A percentile compares a stretch with the other conserved stretches of the same genome.
These are phyloP conservation scores for Solanum sejunctum DNA, from an alignment of 257 asterid species.

Conservation along the genomic window DNA sequence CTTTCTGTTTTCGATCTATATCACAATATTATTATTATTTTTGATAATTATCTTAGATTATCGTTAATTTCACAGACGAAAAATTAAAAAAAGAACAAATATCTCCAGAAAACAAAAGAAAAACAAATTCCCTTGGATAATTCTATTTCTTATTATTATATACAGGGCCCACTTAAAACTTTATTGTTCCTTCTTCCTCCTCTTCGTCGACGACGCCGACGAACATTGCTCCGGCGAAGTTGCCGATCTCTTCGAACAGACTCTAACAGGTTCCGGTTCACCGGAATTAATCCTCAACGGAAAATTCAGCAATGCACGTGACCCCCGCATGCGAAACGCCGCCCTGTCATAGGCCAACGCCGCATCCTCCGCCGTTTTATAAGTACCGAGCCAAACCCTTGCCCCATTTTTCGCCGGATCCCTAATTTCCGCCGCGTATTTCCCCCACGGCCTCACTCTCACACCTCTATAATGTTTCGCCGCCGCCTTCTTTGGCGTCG, in stretches of 20 bases:
- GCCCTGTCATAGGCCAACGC: slow-evolving; percentile 37
- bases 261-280: slow-evolving; percentile 32
- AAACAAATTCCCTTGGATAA: neutral
- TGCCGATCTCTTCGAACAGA: slow-evolving; percentile 7
- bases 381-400: slow-evolving; percentile 34
- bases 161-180: neutral
- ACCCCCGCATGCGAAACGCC: slow-evolving; percentile 33
- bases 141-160: neutral
- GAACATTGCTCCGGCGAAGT: neutral
- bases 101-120: neutral
- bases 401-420: slow-evolving; percentile 35
- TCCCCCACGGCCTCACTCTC: slow-evolving; percentile 38
- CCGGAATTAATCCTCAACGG: slow-evolving; percentile 28
- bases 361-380: slow-evolving; percentile 35
- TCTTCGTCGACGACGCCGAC: slow-evolving; percentile 2
- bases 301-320: slow-evolving; percentile 35
- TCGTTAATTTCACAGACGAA: neutral
- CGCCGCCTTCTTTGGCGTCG: neutral
- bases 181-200: slow-evolving; percentile 7
- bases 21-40: neutral
- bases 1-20: neutral
- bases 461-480: slow-evolving; percentile 29
- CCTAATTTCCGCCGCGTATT: slow-evolving; percentile 35
- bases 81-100: neutral
- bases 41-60: neutral